phyloP scores from a whole-genome alignment of 2,329 filamentous ascomycete species.

The Exophiala bonariae region DNA sequence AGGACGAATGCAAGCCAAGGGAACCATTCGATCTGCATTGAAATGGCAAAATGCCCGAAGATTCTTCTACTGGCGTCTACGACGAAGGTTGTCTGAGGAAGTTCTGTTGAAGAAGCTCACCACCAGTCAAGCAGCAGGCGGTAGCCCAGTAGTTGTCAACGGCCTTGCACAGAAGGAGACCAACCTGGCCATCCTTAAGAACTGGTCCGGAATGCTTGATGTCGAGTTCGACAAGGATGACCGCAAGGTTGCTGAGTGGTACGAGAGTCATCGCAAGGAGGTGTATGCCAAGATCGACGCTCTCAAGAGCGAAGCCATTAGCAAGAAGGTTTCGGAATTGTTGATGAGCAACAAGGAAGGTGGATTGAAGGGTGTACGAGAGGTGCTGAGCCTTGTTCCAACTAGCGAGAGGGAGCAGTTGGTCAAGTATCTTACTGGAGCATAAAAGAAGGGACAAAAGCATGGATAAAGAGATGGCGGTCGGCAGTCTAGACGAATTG shows the following conservation, averaged over 20 bases:
- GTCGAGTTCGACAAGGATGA: slow-evolving; percentile 77
- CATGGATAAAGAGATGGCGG: too few relatives aligned
- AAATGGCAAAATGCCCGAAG: slow-evolving; percentile 86
- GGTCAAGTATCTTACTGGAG: slow-evolving; percentile 53
- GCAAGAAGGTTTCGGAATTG: slow-evolving; percentile 68
- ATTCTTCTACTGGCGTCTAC: slow-evolving; percentile 99
- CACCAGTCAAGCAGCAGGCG: slow-evolving; percentile 39
- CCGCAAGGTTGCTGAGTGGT: slow-evolving; percentile 85
- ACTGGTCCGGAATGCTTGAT: slow-evolving; percentile 72
- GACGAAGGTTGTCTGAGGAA: slow-evolving; percentile 94
- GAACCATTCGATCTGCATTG: slow-evolving; percentile 79
- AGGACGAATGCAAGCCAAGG: slow-evolving; percentile 98
- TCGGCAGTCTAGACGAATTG: too few relatives aligned
- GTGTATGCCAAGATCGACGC: slow-evolving; percentile 82
- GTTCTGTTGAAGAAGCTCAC: slow-evolving; percentile 90
- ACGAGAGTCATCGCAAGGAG: slow-evolving; percentile 86
- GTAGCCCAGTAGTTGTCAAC: slow-evolving; percentile 33
- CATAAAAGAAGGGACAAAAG: slow-evolving; percentile 6
- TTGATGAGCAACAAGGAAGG: slow-evolving; percentile 66
- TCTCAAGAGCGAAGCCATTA: slow-evolving; percentile 74
- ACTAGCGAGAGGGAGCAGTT: slow-evolving; percentile 85
- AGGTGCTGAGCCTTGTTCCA: slow-evolving; percentile 82
- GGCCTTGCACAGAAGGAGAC: slow-evolving; percentile 57
- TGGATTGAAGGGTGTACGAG: slow-evolving; percentile 80
- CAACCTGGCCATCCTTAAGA: slow-evolving; percentile 73